phyloP scores from a whole-genome alignment of 768 basidiomycete species.

The Lentinus tigrinus region DNA sequence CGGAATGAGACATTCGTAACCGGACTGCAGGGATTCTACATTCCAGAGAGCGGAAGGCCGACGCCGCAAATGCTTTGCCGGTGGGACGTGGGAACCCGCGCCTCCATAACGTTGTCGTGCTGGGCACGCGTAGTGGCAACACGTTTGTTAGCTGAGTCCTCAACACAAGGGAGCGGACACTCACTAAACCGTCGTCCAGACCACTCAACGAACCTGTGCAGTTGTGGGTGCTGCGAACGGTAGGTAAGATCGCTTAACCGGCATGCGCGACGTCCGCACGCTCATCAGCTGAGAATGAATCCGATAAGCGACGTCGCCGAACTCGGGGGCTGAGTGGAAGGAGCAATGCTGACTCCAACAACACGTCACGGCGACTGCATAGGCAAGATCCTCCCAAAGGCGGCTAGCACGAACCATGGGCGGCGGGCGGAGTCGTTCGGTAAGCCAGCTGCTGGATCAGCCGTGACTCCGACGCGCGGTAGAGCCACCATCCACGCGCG shows the following conservation, averaged over 20 bases:
- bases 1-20: no score
- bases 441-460: neutral
- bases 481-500: neutral
- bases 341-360: neutral
- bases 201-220: neutral
- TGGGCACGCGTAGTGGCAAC: neutral
- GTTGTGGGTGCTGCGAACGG: conserved; percentile 6
- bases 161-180: neutral
- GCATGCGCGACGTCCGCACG: neutral
- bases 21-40: no score
- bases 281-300: neutral
- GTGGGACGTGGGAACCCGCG: no score
- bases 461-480: neutral
- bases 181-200: neutral
- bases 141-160: neutral
- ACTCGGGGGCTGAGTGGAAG: neutral
- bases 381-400: neutral
- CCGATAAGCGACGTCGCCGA: neutral
- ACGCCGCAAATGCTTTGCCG: no score
- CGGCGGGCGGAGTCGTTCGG: neutral
- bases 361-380: neutral
- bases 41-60: no score
- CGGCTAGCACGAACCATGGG: neutral
- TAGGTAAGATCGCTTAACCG: neutral
- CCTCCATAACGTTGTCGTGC: no score